phyloP scores from a whole-genome alignment of 129 eudicot genomes.

The Flaveria ramosissima region DNA sequence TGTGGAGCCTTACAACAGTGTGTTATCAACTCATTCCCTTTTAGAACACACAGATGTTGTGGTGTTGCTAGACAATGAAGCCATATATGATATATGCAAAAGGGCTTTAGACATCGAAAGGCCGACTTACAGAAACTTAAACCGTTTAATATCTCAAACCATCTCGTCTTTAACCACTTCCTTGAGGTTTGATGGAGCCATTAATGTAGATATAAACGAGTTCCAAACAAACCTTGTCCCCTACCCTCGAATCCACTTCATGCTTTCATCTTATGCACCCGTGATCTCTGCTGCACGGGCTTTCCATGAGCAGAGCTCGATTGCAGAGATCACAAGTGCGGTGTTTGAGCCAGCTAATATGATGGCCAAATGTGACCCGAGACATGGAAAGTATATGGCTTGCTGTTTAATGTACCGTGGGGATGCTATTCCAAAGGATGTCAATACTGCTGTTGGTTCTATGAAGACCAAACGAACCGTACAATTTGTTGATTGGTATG shows the following conservation, averaged over 20 bases:
- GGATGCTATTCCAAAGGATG: constrained; percentile 87
- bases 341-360: constrained; percentile 81
- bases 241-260: constrained; percentile 84
- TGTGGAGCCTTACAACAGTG: constrained; percentile 82
- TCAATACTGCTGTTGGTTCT: constrained; percentile 73
- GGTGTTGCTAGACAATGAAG: constrained; percentile 73
- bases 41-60: constrained; percentile 78
- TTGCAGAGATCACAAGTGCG: constrained; percentile 74
- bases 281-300: constrained; percentile 80
- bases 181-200: constrained; percentile 85
- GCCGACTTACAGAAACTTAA: constrained; percentile 76
- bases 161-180: constrained; percentile 82
- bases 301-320: constrained; percentile 71
- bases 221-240: constrained; percentile 89
- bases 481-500: constrained; percentile 90
- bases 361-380: constrained; percentile 93
- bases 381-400: constrained; percentile 91
- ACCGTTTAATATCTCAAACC: constrained; percentile 75
- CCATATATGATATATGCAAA: constrained; percentile 70
- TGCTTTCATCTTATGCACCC: constrained; percentile 88
- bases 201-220: constrained; percentile 77
- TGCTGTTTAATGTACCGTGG: constrained; percentile 88
- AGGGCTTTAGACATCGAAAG: constrained; percentile 71
- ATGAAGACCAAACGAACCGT: constrained; percentile 73
- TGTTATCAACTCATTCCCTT: constrained; percentile 71